Conservation (phyloP, 2,329 filamentous ascomycete species). For the Talaromyces funiculosus region DNA sequence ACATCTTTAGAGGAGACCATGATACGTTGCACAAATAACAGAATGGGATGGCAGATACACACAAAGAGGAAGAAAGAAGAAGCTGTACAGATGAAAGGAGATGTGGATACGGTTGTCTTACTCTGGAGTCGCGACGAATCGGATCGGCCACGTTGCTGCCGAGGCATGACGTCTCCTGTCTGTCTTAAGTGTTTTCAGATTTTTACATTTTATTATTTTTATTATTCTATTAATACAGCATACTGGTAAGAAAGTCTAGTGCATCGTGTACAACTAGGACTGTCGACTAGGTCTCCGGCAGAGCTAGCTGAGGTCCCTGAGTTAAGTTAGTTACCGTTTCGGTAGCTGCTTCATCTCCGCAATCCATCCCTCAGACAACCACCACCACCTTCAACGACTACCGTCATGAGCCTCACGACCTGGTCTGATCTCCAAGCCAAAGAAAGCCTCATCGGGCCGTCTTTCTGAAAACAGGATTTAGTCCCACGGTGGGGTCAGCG, state of each 20-base stretch:
- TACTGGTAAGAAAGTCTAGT: neutral
- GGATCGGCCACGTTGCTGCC: constrained; percentile 1
- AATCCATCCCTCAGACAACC: neutral
- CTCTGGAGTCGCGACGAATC: neutral
- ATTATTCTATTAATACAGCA: neutral
- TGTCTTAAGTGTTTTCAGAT: neutral
- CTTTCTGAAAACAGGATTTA: neutral
- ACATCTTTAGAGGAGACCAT: constrained; percentile 32
- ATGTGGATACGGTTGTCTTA: neutral
- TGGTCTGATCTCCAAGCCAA: neutral
- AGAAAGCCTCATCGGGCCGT: neutral
- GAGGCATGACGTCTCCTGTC: neutral
- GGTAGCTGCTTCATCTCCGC: neutral
- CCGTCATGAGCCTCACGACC: neutral
- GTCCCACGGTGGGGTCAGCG: constrained; percentile 14
- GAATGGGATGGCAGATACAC: neutral
- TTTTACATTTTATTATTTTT: neutral
- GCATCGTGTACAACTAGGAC: neutral
- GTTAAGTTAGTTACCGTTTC: no score
- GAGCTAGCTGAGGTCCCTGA: neutral
- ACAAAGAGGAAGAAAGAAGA: neutral
- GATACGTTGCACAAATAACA: neutral
- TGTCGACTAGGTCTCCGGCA: neutral
- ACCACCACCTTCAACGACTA: neutral
- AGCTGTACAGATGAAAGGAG: neutral